Evolutionary conservation across 1,284 basidiomycete species (phyloP).

Genomic region (Blastosporella zonata): DNA sequence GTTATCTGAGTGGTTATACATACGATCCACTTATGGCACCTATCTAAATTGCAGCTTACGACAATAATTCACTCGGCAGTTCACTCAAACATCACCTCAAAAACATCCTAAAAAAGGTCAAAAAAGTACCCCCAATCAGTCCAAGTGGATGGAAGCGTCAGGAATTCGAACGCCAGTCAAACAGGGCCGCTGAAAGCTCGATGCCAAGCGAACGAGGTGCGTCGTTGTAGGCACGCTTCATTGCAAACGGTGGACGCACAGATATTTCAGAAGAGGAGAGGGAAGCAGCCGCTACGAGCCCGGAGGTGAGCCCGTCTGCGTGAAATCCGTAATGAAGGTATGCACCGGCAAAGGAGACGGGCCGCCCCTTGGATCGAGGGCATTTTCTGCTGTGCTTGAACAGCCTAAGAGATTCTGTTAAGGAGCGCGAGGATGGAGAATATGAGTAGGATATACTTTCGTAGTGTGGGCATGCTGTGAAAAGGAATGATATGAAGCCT

Average conservation of each 20-base stretch:
- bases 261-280: slow-evolving; percentile 2
- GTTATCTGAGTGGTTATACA: too few species aligned
- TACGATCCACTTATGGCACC: too few species aligned
- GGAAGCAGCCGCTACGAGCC: slow-evolving; percentile 41
- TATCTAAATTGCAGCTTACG: neutral
- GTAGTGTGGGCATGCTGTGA: too few species aligned
- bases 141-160: slow-evolving; percentile 9
- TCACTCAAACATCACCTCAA: neutral
- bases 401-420: slow-evolving; percentile 42
- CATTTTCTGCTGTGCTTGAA: slow-evolving; percentile 57
- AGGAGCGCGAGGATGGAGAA: slow-evolving; percentile 62
- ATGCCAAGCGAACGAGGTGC: neutral
- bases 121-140: slow-evolving; percentile 2
- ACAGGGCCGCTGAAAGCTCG: slow-evolving; percentile 4
- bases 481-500: too few species aligned
- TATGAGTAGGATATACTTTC: too few species aligned
- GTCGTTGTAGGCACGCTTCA: slow-evolving; percentile 13
- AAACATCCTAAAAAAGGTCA: slow-evolving; percentile 3
- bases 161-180: slow-evolving; percentile 10
- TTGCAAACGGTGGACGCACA: slow-evolving; percentile 16
- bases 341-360: slow-evolving; percentile 75
- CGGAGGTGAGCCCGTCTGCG: slow-evolving; percentile 78
- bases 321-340: slow-evolving; percentile 81
- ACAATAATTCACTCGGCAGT: neutral
- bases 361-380: slow-evolving; percentile 60